Percentiles rank a stretch among this genome's conserved stretches.
phyloP scores from a whole-genome alignment of 179 eudicot genomes.

The Silene noctiflora region DNA sequence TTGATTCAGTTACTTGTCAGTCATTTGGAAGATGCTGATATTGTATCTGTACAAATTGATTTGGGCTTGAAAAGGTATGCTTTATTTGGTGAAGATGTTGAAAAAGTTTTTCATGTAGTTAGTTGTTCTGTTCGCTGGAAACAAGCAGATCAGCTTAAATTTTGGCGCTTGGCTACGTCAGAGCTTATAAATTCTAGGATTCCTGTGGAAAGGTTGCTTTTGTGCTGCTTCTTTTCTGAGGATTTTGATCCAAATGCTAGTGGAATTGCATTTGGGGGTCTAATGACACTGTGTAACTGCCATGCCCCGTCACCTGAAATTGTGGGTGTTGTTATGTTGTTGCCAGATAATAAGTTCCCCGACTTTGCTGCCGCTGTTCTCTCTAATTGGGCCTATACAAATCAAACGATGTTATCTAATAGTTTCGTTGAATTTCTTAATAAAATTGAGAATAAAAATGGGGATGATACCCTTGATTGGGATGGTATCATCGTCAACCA shows the following conservation, averaged over 20 bases:
- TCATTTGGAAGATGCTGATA: conserved; percentile 29
- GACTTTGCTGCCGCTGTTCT: conserved; percentile 40
- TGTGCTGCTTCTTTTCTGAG: conserved; percentile 33
- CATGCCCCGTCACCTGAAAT: conserved; percentile 42
- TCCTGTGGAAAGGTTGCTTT: conserved; percentile 38
- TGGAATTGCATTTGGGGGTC: conserved; percentile 30
- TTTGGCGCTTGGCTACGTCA: conserved; percentile 40
- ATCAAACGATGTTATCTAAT: conserved; percentile 26
- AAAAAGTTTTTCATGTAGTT: conserved; percentile 23
- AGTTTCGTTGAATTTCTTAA: conserved; percentile 31
- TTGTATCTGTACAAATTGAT: conserved; percentile 32
- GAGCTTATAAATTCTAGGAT: conserved; percentile 34
- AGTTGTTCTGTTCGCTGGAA: conserved; percentile 34
- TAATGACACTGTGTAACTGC: conserved; percentile 29
- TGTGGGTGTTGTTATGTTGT: conserved; percentile 39
- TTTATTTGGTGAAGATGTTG: conserved; percentile 35
- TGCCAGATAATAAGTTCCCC: conserved; percentile 33
- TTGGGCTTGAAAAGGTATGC: conserved; percentile 32
- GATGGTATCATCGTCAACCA: conserved; percentile 27
- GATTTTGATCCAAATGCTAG: conserved; percentile 25
- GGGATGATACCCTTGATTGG: conserved; percentile 18
- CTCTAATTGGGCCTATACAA: conserved; percentile 32
- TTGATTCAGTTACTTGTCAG: conserved; percentile 33
- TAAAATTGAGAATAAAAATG: conserved; percentile 29
- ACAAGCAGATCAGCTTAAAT: conserved; percentile 28